Base-by-base conservation (phyloP, 179 eudicot genomes). In the Actinidia polygama region DNA sequence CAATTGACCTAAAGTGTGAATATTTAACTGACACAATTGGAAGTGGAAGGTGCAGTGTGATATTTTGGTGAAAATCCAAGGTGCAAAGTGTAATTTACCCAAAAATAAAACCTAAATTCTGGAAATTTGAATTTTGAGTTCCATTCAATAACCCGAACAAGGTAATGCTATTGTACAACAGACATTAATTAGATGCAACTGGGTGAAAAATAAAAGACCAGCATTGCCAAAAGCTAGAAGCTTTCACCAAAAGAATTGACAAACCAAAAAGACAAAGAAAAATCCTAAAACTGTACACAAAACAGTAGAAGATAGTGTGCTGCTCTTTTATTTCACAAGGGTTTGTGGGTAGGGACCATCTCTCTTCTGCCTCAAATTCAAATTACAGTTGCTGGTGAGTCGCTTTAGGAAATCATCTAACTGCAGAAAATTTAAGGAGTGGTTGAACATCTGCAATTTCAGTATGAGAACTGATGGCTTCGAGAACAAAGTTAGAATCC, bases 291-390 rank as follows among this genome's bases (percentile, higher is more conserved):
- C 68, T 80, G 77, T 80, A 80, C 82, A 80, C 69, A 71, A 26
- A 55, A 44, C 40, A 70, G 54, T n/a, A 53, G 69, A 58, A 47
- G 15, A 78, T 69, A 58, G 64, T 70, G 77, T 59, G 61, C 78
- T 55, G 80, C 16, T 57, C 62, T 59, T 61, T 68, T 47, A 77
- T 23, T 68, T 68, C 47, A 77, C 85, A 83, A 47, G 24, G 53
- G 61, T 47, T 68, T 73, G 81, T 54, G 3, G 3, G 73, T 49
- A 21, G 36, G 40, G 44, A 40, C 72, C 72, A 36, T 82, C 50
- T 18, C 40, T 55, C 30, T 77, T 69, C 68, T 23, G 54, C 85
- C 77, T 77, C 70, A n/a, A 30, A 76, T n/a, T 68, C 51, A 68
- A 36, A 69, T 50, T 15, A 83, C 70, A 78, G 81, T 83, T 69